These are phyloP conservation scores for Mortierella sp. DNA, from an alignment of 371 early-diverging fungal species.

Conservation along the genomic window DNA sequence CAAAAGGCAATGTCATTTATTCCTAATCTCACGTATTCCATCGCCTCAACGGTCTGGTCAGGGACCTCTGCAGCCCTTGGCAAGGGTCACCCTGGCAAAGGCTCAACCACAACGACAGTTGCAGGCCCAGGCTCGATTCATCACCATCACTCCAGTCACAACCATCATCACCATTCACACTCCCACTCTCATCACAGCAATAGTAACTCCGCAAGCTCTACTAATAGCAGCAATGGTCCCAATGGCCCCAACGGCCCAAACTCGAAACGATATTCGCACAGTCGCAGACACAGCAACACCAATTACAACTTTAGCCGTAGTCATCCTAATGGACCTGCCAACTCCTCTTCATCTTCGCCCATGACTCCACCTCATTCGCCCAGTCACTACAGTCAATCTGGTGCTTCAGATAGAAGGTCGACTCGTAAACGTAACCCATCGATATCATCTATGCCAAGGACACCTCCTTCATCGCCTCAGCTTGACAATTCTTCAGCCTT, in stretches of 20 bases:
- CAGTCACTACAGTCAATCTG: conserved; percentile 34
- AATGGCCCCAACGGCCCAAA: conserved; percentile 7
- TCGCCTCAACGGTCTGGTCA: conserved; percentile 56
- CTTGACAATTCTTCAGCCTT: conserved; percentile 14
- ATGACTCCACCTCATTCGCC: conserved; percentile 56
- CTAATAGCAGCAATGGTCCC: not conserved
- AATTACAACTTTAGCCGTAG: conserved; percentile 52
- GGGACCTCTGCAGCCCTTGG: conserved; percentile 48
- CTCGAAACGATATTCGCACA: conserved; percentile 35
- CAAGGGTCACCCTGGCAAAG: conserved; percentile 30
- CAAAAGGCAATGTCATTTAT: conserved; percentile 40
- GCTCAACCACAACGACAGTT: conserved; percentile 31
- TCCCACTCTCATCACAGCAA: conserved; percentile 10
- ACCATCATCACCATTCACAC: conserved; percentile 20
- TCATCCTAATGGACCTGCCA: conserved; percentile 27
- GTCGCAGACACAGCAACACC: conserved; percentile 38
- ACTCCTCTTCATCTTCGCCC: conserved; percentile 17
- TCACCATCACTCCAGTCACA: conserved; percentile 19
- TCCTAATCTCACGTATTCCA: conserved; percentile 45
- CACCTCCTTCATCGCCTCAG: conserved; percentile 52
- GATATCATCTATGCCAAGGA: conserved; percentile 47
- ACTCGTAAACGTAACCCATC: conserved; percentile 38
- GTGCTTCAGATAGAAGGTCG: conserved; percentile 11
- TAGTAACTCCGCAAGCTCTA: not conserved
- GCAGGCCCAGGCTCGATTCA: conserved; percentile 31